Evolutionary conservation across 495 filamentous ascomycete genomes (phyloP).

Genomic region (Glonium stellatum): DNA sequence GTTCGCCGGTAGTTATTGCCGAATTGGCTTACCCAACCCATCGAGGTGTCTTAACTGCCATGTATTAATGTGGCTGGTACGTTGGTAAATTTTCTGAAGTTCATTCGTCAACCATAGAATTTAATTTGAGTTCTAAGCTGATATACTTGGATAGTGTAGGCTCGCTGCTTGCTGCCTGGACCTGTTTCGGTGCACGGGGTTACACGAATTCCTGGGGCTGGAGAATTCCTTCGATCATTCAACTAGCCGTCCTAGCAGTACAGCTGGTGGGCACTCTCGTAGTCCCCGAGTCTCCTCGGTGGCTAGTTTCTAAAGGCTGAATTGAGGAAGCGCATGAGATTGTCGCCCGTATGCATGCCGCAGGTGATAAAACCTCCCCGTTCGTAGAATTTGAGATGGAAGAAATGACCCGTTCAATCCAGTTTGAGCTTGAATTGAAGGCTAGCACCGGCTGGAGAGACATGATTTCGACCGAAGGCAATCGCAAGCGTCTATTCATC

Average conservation of each 20-base stretch:
- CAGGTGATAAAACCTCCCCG: slow-evolving; percentile 21
- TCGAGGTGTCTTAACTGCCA: neutral
- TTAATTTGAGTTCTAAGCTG: too few species aligned
- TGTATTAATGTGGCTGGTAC: too few species aligned
- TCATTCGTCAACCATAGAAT: too few species aligned
- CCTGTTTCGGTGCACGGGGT: too few species aligned
- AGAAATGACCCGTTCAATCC: slow-evolving; percentile 31
- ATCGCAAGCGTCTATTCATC: slow-evolving; percentile 14
- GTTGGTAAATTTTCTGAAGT: too few species aligned
- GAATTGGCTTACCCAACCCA: neutral
- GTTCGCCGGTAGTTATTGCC: neutral
- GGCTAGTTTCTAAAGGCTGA: slow-evolving; percentile 53
- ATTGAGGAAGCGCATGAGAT: slow-evolving; percentile 55
- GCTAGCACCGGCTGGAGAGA: too few species aligned
- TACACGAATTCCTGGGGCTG: neutral
- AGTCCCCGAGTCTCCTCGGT: neutral
- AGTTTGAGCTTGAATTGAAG: slow-evolving; percentile 17
- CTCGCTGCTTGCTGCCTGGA: too few species aligned
- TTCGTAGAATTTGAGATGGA: slow-evolving; percentile 29
- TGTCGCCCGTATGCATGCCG: slow-evolving; percentile 43
- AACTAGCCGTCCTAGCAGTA: neutral
- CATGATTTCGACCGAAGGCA: too few species aligned
- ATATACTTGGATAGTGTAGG: too few species aligned
- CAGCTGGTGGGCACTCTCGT: neutral
- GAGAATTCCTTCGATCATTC: neutral